Base-by-base conservation (phyloP, 352 stramenopile genomes). In the Phytophthora ohioensis region DNA sequence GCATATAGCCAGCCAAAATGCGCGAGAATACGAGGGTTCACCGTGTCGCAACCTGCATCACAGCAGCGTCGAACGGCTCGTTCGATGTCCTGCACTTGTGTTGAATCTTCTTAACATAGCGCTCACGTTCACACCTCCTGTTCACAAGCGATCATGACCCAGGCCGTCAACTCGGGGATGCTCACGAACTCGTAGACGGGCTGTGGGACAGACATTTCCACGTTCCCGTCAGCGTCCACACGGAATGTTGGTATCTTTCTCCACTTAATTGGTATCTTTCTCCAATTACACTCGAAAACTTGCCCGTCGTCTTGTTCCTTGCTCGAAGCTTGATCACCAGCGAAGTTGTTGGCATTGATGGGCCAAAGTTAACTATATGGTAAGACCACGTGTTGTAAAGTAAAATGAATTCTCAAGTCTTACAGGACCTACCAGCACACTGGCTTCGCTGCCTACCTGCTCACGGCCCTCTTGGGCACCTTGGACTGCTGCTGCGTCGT, bases 31-130 rank as follows among this genome's bases (percentile, higher is more conserved):
- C 39, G 4, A 5, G 57, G 57, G 4, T 57, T 49, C 17, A 64
- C 36, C 2, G 64, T 58, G 52, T 66, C 45, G 34, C 67, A 2
- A 72, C 36, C 5, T 46, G 64, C n/a, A 61, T 62, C 34, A 66
- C 64, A n/a, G 59, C 61, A 5, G 45, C 42, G 12, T 66, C 63
- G 45, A 62, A 67, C 35, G 58, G 32, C 52, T 73, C 69, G 41
- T 65, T 57, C 35, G 32, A 65, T 27, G 52, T 56, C 5, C 34
- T 42, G 43, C 57, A 73, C 41, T 61, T 59, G 15, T 76, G 54
- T 49, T 54, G 45, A 51, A 69, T 67, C 30, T 72, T 68, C 31
- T 57, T 34, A 52, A 58, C 69, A 53, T 63, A 76, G 47, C 49
- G 56, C 39, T 67, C 45, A 51, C 61, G 21, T 12, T 64, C 45